Evolutionary conservation across 805 yeast species (phyloP).

Genomic region (Kurtzmaniella cleridarum): DNA sequence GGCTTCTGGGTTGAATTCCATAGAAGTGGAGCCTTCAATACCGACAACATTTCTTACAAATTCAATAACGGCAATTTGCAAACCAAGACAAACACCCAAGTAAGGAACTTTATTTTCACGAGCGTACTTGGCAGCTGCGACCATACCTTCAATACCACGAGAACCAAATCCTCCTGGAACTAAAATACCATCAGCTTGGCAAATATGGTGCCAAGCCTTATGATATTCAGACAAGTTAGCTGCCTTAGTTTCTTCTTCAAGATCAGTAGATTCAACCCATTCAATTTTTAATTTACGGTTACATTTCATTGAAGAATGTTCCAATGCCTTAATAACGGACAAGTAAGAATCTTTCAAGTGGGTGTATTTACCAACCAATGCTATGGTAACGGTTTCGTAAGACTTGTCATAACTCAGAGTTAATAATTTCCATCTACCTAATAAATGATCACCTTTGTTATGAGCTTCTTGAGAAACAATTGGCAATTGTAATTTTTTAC

Average conservation of each 20-base stretch:
- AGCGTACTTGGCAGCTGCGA: conserved; percentile 96
- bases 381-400: conserved; percentile 84
- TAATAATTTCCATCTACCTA: conserved; percentile 72
- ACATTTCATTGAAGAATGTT: conserved; percentile 91
- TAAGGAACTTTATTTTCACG: conserved; percentile 91
- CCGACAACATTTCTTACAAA: conserved; percentile 79
- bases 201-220: conserved; percentile 90
- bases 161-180: conserved; percentile 98
- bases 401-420: conserved; percentile 80
- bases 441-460: conserved; percentile 62
- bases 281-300: conserved; percentile 76
- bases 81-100: conserved; percentile 94
- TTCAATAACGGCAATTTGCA: conserved; percentile 95
- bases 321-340: conserved; percentile 91
- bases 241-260: conserved; percentile 68
- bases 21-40: conserved; percentile 62
- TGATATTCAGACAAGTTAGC: conserved; percentile 73
- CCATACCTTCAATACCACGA: conserved; percentile 98
- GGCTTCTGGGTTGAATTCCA: conserved; percentile 69
- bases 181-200: conserved; percentile 92
- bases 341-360: conserved; percentile 91
- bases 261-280: conserved; percentile 94
- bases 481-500: conserved; percentile 59
- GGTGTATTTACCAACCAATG: conserved; percentile 96
- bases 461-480: conserved; percentile 43